A percentile compares a stretch with the other conserved stretches of the same genome.
phyloP scores from a whole-genome alignment of 2,329 filamentous ascomycete genomes.

The Fusarium sp. region DNA sequence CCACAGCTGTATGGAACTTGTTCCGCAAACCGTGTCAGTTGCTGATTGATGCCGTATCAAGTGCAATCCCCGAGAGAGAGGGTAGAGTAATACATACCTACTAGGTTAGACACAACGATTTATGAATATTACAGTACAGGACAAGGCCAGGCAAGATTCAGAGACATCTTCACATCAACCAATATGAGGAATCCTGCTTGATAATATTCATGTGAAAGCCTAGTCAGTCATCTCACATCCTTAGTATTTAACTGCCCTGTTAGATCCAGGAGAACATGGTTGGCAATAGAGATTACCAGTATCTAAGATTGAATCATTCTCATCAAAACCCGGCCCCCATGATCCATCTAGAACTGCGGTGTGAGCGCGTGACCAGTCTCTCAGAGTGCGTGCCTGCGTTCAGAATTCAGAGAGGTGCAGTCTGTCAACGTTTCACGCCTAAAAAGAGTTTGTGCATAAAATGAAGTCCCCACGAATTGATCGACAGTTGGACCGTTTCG shows the following conservation, averaged over 20 bases:
- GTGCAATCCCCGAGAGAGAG: constrained; percentile 30
- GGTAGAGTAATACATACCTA: neutral
- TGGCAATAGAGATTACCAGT: neutral
- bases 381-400: constrained; percentile 26
- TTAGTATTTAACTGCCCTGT: neutral
- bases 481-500: constrained; percentile 1
- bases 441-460: constrained; percentile 22
- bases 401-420: neutral
- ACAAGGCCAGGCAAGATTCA: neutral
- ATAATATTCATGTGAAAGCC: neutral
- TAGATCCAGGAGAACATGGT: neutral
- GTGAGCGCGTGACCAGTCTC: constrained; percentile 22
- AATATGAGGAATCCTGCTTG: neutral
- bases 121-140: neutral
- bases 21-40: constrained; percentile 19
- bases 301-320: constrained; percentile 3
- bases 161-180: neutral
- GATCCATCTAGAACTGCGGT: constrained; percentile 10
- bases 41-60: constrained; percentile 38
- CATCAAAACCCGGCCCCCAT: constrained; percentile 7
- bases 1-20: constrained; percentile 21
- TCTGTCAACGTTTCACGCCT: neutral
- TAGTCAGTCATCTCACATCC: neutral
- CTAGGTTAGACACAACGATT: neutral
- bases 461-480: constrained; percentile 14